Base-by-base conservation (phyloP, 352 stramenopile genomes). In the Blastocystis sp. region DNA sequence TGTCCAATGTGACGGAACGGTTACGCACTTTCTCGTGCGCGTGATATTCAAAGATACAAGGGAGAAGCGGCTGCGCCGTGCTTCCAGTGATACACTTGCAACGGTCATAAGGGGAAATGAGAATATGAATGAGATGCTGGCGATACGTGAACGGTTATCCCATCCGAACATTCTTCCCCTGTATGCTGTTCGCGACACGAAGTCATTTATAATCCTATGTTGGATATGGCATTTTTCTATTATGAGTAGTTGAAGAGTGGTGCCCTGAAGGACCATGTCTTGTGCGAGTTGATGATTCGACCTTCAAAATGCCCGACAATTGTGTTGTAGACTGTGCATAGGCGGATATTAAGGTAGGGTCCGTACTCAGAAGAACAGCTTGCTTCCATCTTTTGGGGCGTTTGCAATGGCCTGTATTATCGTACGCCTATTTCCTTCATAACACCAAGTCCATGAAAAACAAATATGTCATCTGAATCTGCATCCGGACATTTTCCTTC, bases 401-500 rank as follows among this genome's bases (percentile, higher is more conserved):
- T 54, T 18, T 73, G 63, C n/a, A 51, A 27, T 29, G 63, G 63
- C n/a, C 8, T 73, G 34, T 44, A 51, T 18, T 73, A 73, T 53
- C 38, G 63, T 73, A 14, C 27, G 27, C 38, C 14, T 27, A 8
- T 36, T 53, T 9, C 8, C 18, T 54, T 4, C 14, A 9, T 53
- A 18, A 73, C 48, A n/a, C 4, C 0, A n/a, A 73, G 63, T 73
- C 9, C 63, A 73, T 53, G 32, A 16, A 0, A 48, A 53, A 44
- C 63, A 73, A 36, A 73, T 73, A 14, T 73, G 63, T 36, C 63
- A 73, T 51, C 36, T 73, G 34, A 73, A 73, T 53, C 18, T 73
- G 11, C 63, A 32, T 73, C 63, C 63, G 4, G 63, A 73, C 27
- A 24, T 24, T 29, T 73, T 73, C 27, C 4, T 73, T 27, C 63